Conservation (phyloP, 129 eudicot genomes). For the Artemisia argyi region DNA sequence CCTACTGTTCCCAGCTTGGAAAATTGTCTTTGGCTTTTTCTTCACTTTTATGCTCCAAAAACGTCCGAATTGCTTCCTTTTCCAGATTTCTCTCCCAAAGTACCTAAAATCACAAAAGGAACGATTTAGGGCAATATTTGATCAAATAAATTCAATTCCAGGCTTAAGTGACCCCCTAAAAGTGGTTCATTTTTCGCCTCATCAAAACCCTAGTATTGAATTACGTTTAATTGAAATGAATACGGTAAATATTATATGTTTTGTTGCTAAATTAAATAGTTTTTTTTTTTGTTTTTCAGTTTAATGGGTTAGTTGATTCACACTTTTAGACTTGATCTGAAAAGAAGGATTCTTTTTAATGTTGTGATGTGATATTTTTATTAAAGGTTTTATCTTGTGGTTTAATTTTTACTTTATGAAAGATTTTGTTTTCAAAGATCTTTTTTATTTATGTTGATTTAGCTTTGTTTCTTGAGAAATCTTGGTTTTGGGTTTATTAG, state of each 20-base stretch:
- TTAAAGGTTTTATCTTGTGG: background rate
- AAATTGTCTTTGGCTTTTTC: no score
- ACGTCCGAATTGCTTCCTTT: no score
- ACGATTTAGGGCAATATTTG: no score
- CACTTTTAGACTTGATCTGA: background rate
- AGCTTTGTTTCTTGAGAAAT: background rate
- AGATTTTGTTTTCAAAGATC: no score
- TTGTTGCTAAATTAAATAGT: background rate
- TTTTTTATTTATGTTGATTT: background rate
- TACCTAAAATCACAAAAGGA: no score
- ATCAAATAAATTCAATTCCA: no score
- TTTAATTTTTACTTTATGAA: background rate
- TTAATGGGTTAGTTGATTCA: background rate
- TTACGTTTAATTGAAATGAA: background rate
- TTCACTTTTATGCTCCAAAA: no score
- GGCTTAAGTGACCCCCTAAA: no score
- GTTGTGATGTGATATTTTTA: background rate
- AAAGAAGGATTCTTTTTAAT: background rate
- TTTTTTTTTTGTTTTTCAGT: no score
- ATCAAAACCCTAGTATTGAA: conserved; percentile 24
- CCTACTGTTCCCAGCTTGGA: no score
- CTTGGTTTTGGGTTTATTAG: conserved; percentile 8
- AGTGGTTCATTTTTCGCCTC: no score
- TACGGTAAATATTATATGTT: background rate
- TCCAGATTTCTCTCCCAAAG: no score